Percentiles rank a stretch among this genome's conserved stretches.
These are phyloP conservation scores for Gleditsia sinensis DNA, from an alignment of 306 rosid genomes.

Conservation along the genomic window DNA sequence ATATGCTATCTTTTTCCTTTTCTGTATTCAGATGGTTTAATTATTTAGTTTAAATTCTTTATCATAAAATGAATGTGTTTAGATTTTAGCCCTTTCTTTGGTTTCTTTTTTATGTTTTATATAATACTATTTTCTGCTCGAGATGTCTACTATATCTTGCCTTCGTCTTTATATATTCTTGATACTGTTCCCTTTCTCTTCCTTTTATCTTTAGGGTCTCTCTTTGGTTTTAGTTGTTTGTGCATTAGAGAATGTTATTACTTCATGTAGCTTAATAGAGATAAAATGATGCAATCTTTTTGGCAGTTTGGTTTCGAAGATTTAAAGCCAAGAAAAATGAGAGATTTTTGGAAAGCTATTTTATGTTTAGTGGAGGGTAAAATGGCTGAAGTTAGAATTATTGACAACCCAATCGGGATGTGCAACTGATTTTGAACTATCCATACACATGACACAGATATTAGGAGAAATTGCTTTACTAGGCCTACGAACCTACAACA, in stretches of 20 bases:
- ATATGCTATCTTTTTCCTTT: slow-evolving; percentile 3
- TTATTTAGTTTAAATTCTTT: not conserved
- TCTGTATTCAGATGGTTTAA: not conserved
- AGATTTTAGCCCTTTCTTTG: not conserved
- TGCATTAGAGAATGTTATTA: not conserved
- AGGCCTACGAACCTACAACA: too few species aligned
- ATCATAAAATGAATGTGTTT: not conserved
- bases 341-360: not conserved
- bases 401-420: too few species aligned
- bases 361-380: not conserved
- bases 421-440: too few species aligned
- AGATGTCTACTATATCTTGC: not conserved
- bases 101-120: not conserved
- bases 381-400: not conserved
- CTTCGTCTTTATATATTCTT: not conserved
- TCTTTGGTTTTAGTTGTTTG: not conserved
- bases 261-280: not conserved
- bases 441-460: too few species aligned
- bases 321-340: too few species aligned
- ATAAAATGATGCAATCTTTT: not conserved
- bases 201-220: not conserved
- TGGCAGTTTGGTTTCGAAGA: not conserved
- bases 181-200: not conserved
- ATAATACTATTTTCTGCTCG: not conserved
- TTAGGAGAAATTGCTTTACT: too few species aligned